Percentiles rank a stretch among this genome's conserved stretches.
Conservation (phyloP, 148 eudicot species). For the Rhododendron henanense region DNA sequence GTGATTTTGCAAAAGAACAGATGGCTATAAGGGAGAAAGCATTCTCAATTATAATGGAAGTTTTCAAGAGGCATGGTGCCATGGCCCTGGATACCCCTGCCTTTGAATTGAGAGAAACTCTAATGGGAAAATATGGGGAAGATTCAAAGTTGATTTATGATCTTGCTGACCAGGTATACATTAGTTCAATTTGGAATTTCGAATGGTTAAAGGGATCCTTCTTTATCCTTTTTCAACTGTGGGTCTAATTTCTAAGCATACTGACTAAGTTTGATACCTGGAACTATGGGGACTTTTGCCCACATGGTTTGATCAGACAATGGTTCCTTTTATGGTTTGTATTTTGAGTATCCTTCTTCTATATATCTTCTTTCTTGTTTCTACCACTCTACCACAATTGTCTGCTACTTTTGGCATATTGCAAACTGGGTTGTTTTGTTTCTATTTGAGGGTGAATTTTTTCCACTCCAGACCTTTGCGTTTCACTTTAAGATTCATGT, state of each 20-base stretch:
- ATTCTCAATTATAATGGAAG: constrained; percentile 61
- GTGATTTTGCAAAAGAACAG: constrained; percentile 92
- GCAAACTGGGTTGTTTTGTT: neutral
- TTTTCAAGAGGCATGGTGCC: constrained; percentile 94
- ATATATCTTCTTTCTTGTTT: neutral
- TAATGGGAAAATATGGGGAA: constrained; percentile 95
- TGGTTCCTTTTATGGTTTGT: neutral
- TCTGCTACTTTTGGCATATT: neutral
- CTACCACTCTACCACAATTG: neutral
- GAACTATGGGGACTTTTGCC: neutral
- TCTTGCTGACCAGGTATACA: constrained; percentile 93
- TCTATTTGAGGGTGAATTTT: neutral
- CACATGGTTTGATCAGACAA: neutral
- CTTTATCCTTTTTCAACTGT: neutral
- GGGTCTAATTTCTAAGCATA: neutral
- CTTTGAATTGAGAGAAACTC: constrained; percentile 91
- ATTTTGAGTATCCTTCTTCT: neutral
- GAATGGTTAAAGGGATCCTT: neutral
- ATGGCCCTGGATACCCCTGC: constrained; percentile 91
- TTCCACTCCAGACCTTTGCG: neutral
- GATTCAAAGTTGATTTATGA: constrained; percentile 96
- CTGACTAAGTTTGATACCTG: neutral
- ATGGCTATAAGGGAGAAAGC: constrained; percentile 86
- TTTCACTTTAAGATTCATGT: neutral
- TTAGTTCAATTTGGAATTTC: constrained; percentile 3